These are phyloP conservation scores for Copromyces sp. DNA, from an alignment of 495 filamentous ascomycete species.

Conservation along the genomic window DNA sequence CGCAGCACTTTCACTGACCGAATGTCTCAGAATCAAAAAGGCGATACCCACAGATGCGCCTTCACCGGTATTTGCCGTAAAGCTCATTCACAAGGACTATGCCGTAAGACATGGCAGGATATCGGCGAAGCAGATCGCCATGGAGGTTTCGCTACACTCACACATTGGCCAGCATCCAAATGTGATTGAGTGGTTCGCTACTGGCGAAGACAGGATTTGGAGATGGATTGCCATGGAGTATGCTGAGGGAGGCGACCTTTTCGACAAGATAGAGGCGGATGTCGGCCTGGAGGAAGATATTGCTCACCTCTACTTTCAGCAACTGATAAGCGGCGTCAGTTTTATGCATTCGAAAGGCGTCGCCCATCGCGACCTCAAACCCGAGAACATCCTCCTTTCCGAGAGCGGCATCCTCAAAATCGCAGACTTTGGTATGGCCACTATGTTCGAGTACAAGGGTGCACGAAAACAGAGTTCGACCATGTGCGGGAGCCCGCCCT, in stretches of 20 bases:
- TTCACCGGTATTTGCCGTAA: conserved; percentile 84
- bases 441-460: conserved; percentile 84
- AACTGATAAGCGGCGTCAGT: conserved; percentile 79
- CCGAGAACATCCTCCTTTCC: conserved; percentile 80
- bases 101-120: conserved; percentile 82
- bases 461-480: conserved; percentile 68
- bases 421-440: conserved; percentile 92
- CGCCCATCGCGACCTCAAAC: conserved; percentile 83
- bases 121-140: conserved; percentile 71
- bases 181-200: conserved; percentile 83
- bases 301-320: conserved; percentile 91
- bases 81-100: conserved; percentile 96
- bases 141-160: conserved; percentile 82
- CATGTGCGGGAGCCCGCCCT: conserved; percentile 92
- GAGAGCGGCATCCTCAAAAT: conserved; percentile 83
- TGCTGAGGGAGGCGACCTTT: conserved; percentile 90
- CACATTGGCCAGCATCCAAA: conserved; percentile 83
- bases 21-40: conserved; percentile 72
- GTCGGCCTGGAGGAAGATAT: conserved; percentile 86
- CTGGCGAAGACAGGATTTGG: conserved; percentile 83
- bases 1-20: not conserved
- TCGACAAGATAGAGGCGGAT: conserved; percentile 98
- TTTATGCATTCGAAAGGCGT: conserved; percentile 93
- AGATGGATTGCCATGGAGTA: conserved; percentile 98
- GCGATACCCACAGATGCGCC: conserved; percentile 59